phyloP scores from a whole-genome alignment of 805 yeast species.

The Cyberlindnera euphorbiiphila region DNA sequence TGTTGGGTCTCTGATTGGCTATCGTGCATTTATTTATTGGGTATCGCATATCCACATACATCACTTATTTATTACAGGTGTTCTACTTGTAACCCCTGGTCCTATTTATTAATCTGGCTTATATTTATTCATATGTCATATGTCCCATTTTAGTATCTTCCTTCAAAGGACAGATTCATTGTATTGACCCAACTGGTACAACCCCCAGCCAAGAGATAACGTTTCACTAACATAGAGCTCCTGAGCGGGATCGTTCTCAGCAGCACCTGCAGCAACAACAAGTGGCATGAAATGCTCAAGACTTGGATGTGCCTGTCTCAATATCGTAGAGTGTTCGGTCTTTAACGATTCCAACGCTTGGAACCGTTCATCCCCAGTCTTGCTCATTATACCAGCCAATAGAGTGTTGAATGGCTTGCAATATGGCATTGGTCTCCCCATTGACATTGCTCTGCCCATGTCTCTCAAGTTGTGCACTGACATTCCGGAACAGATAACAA shows the following conservation, averaged over 20 bases:
- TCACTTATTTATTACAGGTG: background rate
- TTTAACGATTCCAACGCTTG: conserved; percentile 36
- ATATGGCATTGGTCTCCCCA: conserved; percentile 40
- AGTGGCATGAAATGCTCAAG: conserved; percentile 71
- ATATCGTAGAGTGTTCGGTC: conserved; percentile 29
- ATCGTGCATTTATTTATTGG: conserved; percentile 7
- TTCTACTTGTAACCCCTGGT: background rate
- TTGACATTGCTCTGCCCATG: conserved; percentile 31
- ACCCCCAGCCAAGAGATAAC: conserved; percentile 65
- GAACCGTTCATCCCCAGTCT: conserved; percentile 32
- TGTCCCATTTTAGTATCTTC: no score
- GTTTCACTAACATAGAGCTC: conserved; percentile 44
- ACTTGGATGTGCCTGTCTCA: conserved; percentile 66
- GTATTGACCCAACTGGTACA: conserved; percentile 45
- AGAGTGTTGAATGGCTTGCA: conserved; percentile 47
- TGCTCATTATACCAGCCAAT: conserved; percentile 37
- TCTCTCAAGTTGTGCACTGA: conserved; percentile 73
- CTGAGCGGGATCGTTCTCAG: conserved; percentile 36
- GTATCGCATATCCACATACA: conserved; percentile 6
- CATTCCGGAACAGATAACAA: conserved; percentile 70
- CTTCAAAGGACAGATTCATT: no score
- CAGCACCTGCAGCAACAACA: conserved; percentile 56
- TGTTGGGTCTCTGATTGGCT: conserved; percentile 13
- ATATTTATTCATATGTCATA: no score
- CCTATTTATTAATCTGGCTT: no score